A percentile compares a stretch with the other conserved stretches of the same genome.
These are phyloP conservation scores for Knoxdaviesia capensis DNA, from an alignment of 2,329 filamentous ascomycete species.

Conservation along the genomic window DNA sequence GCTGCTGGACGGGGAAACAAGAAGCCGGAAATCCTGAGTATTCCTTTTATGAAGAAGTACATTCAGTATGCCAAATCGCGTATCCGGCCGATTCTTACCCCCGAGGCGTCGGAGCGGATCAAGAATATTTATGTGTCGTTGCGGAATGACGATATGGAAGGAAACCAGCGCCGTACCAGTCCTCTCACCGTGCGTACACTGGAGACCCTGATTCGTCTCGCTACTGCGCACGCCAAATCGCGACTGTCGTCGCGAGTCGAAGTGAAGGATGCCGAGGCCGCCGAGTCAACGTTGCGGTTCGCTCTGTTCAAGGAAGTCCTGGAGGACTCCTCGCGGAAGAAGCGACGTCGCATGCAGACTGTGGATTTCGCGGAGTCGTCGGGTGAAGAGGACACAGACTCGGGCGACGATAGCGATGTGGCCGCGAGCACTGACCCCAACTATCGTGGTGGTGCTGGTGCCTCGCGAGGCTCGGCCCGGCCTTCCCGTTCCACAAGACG, in stretches of 20 bases:
- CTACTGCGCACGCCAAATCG: slow-evolving; percentile 87
- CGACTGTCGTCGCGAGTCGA: slow-evolving; percentile 77
- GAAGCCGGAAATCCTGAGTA: slow-evolving; percentile 75
- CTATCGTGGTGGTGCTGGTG: too few relatives aligned
- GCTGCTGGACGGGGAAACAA: slow-evolving; percentile 57
- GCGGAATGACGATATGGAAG: slow-evolving; percentile 87
- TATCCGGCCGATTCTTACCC: slow-evolving; percentile 75
- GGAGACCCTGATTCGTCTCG: slow-evolving; percentile 93
- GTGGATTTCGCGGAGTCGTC: slow-evolving; percentile 37
- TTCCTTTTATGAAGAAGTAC: slow-evolving; percentile 98
- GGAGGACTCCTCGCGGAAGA: slow-evolving; percentile 58
- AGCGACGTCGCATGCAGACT: slow-evolving; percentile 51
- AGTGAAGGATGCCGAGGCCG: slow-evolving; percentile 69
- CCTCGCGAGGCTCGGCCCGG: too few relatives aligned
- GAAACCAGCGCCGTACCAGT: slow-evolving; percentile 80
- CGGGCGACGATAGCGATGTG: slow-evolving; percentile 25
- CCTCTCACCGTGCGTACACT: slow-evolving; percentile 94
- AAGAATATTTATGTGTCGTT: slow-evolving; percentile 78
- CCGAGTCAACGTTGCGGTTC: slow-evolving; percentile 79
- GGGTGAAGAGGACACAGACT: slow-evolving; percentile 36
- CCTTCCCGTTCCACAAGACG: too few relatives aligned
- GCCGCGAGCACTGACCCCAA: too few relatives aligned
- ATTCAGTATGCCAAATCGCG: slow-evolving; percentile 93
- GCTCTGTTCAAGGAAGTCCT: slow-evolving; percentile 95
- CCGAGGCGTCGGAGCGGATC: slow-evolving; percentile 82